Evolutionary conservation across 352 stramenopile species (phyloP).

Genomic region (Globisporangium orthogonon): DNA sequence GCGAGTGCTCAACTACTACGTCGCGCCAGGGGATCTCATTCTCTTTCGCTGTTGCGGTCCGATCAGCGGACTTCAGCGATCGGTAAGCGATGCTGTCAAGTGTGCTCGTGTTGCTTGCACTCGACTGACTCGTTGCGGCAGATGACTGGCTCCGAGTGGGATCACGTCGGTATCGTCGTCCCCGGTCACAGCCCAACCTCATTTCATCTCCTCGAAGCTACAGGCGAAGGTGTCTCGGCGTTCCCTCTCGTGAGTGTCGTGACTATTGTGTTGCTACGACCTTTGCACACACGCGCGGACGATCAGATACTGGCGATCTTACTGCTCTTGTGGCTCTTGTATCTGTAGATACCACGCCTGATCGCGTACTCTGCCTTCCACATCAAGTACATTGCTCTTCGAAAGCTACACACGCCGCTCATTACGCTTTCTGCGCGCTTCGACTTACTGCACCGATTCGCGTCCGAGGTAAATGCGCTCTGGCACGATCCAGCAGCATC

Average conservation of each 20-base stretch:
- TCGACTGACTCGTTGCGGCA: conserved; percentile 5
- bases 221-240: conserved; percentile 51
- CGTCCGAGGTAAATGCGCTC: conserved; percentile 16
- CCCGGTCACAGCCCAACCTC: conserved; percentile 9
- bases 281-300: too few relatives aligned
- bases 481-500: neutral
- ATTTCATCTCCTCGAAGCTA: conserved; percentile 53
- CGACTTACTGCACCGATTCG: conserved; percentile 43
- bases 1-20: conserved; percentile 51
- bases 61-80: conserved; percentile 41
- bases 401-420: conserved; percentile 46
- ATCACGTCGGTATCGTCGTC: conserved; percentile 54
- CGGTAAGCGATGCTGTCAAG: conserved; percentile 10
- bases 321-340: neutral
- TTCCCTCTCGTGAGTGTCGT: conserved; percentile 30
- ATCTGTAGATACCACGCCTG: conserved; percentile 19
- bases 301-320: neutral
- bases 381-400: conserved; percentile 36
- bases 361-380: conserved; percentile 39
- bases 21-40: conserved; percentile 38
- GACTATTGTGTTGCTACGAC: neutral
- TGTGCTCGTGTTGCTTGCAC: neutral
- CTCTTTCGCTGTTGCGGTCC: conserved; percentile 49
- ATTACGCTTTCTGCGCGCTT: conserved; percentile 31
- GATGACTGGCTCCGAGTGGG: conserved; percentile 60